Base-by-base conservation (phyloP, 2,329 filamentous ascomycete genomes). In the Epichloe uncinata region DNA sequence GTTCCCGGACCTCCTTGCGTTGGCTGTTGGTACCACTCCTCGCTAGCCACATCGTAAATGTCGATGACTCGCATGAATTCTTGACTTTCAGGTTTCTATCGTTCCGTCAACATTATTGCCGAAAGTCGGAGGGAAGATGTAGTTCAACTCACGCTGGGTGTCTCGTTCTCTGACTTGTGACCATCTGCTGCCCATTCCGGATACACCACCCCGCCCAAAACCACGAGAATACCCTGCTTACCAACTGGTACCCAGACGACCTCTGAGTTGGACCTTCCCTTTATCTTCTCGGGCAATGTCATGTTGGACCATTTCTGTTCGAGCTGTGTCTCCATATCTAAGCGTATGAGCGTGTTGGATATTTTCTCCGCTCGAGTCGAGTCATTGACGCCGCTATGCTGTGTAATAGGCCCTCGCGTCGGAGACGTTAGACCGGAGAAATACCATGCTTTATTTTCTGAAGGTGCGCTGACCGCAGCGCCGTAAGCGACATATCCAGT, bases 181-280 rank as follows among this genome's bases (percentile, higher is more conserved):
- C 18, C 55, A 7, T n/a, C 37, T 20, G 54, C 53, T 0, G 58
- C 56, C 64, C 73, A 82, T 22, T 75, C 69, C 0, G 82, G 81
- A 59, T 78, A 72, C 0, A 73, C 78, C 2, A 87, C 87, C 12
- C 88, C 88, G 6, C 85, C 87, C 0, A 95, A 69, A 3, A 84
- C 85, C 1, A 95, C 73, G 8, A 95, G 70, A 42, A 93, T 81
- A 1, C 88, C 88, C 57, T 88, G 71, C 15, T 76, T 69, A 3
- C 87, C 85, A 42, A 89, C 86, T 1, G 88, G 88, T 1, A 95
- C 74, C 82, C 84, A 88, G 1, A 84, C 80, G 1, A 84, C 68
- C 52, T 84, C 82, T 0, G 81, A 73, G 55, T 77, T 80, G 4
- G 81, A 79, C 15, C 84, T 75, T 1, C 75, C 75, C 4, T 67